phyloP scores from a whole-genome alignment of 768 basidiomycete species.

The Suillus plorans region DNA sequence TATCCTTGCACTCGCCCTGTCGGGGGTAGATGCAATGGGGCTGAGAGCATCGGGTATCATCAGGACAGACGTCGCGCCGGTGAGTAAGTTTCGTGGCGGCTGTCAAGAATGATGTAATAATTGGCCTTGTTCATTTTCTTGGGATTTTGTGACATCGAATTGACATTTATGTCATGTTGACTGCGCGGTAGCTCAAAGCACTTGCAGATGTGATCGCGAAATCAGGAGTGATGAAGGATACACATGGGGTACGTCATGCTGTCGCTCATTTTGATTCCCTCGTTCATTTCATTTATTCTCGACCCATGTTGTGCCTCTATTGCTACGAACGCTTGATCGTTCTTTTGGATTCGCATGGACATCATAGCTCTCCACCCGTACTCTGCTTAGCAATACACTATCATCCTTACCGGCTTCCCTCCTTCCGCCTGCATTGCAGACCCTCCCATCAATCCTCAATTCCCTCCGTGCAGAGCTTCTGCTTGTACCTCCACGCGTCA shows the following conservation, averaged over 20 bases:
- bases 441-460: slow-evolving; percentile 31
- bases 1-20: slow-evolving; percentile 45
- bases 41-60: slow-evolving; percentile 52
- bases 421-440: slow-evolving; percentile 28
- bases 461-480: slow-evolving; percentile 38
- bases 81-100: slow-evolving; percentile 32
- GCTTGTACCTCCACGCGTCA: slow-evolving; percentile 38
- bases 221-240: not conserved
- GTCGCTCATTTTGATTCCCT: not conserved
- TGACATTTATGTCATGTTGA: not conserved
- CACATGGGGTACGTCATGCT: not conserved
- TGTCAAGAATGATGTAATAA: not conserved
- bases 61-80: slow-evolving; percentile 57
- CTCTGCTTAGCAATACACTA: slow-evolving; percentile 53
- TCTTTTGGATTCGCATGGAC: not conserved
- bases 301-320: slow-evolving; percentile 18
- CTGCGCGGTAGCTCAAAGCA: slow-evolving; percentile 29
- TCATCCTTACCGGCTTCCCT: slow-evolving; percentile 46
- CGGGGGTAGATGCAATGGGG: slow-evolving; percentile 36
- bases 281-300: not conserved
- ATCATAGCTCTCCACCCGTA: slow-evolving; percentile 50
- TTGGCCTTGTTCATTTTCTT: not conserved
- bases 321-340: not conserved
- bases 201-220: slow-evolving; percentile 29
- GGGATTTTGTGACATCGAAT: slow-evolving; percentile 38